Evolutionary conservation across 495 filamentous ascomycete species (phyloP).

Genomic region (Neurospora sp.): DNA sequence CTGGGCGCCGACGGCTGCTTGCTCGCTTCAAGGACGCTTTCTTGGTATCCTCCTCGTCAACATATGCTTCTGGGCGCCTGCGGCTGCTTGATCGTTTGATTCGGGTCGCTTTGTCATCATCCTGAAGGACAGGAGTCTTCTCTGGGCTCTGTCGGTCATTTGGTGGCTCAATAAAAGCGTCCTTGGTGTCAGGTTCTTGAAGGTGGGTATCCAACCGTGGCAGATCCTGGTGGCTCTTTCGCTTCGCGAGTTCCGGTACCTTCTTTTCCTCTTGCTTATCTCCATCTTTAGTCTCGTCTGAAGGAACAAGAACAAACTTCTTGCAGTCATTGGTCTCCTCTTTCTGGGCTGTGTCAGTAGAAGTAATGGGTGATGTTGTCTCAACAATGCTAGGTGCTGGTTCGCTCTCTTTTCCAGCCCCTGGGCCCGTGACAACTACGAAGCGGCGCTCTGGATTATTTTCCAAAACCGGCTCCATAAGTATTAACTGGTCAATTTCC

Average conservation of each 20-base stretch:
- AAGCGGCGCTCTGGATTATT: constrained; percentile 40
- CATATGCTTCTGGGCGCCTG: neutral
- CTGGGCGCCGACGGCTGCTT: neutral
- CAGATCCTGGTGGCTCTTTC: constrained; percentile 28
- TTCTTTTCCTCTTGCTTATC: constrained; percentile 11
- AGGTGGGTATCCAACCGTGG: constrained; percentile 24
- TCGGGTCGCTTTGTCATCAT: neutral
- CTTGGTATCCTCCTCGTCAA: neutral
- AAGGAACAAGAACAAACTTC: constrained; percentile 20
- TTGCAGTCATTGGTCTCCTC: constrained; percentile 33
- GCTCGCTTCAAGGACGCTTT: neutral
- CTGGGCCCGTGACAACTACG: constrained; percentile 26
- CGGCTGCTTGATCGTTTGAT: constrained; percentile 3
- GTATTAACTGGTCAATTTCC: constrained; percentile 31
- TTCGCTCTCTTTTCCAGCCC: constrained; percentile 9
- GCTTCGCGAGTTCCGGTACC: constrained; percentile 16
- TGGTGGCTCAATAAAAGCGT: constrained; percentile 7
- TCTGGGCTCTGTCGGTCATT: constrained; percentile 14
- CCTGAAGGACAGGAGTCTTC: constrained; percentile 13
- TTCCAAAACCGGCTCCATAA: constrained; percentile 31
- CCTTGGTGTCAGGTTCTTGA: neutral
- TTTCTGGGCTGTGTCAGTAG: neutral
- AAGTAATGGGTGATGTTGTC: neutral
- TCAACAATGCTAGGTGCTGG: neutral
- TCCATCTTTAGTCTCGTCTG: constrained; percentile 5